Percentiles rank a stretch among this genome's conserved stretches.
Conservation (phyloP, 768 basidiomycete genomes). For the Hypholoma sublateritium region DNA sequence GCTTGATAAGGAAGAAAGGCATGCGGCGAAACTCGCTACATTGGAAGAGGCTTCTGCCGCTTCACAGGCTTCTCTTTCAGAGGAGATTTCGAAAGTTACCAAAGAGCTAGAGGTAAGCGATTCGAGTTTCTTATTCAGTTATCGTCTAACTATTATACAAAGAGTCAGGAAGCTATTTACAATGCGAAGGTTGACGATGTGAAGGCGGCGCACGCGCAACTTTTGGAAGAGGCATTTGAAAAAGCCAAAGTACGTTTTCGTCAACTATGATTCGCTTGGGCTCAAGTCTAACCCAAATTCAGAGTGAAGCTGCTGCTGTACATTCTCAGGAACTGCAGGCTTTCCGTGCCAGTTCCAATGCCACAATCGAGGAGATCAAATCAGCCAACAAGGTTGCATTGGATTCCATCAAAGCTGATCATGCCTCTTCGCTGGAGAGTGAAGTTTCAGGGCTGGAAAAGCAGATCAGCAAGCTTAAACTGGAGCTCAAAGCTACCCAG, state of each 20-base stretch:
- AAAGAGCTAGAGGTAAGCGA: conserved; percentile 63
- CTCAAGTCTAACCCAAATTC: neutral
- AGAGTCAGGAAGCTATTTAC: conserved; percentile 75
- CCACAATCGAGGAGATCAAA: conserved; percentile 69
- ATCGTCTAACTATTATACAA: conserved; percentile 3
- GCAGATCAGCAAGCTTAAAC: conserved; percentile 54
- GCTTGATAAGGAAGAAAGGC: conserved; percentile 44
- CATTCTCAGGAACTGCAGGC: conserved; percentile 72
- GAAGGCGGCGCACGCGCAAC: conserved; percentile 60
- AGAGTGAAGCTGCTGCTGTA: conserved; percentile 70
- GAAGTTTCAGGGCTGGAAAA: conserved; percentile 61
- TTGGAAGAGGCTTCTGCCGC: conserved; percentile 46
- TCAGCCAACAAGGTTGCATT: conserved; percentile 59
- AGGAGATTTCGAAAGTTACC: conserved; percentile 54
- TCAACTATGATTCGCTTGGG: neutral
- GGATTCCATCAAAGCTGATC: conserved; percentile 63
- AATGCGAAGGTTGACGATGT: conserved; percentile 63
- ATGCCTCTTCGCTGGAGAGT: conserved; percentile 57
- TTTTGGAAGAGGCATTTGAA: conserved; percentile 70
- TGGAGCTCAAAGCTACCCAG: conserved; percentile 82
- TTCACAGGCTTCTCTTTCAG: conserved; percentile 52
- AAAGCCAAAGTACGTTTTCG: conserved; percentile 66
- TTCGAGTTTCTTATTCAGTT: conserved; percentile 1
- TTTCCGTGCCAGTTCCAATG: conserved; percentile 65
- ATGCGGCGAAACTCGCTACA: conserved; percentile 50